A percentile compares a stretch with the other conserved stretches of the same genome.
phyloP scores from a whole-genome alignment of 352 stramenopile genomes.

The Phytophthora constricta region DNA sequence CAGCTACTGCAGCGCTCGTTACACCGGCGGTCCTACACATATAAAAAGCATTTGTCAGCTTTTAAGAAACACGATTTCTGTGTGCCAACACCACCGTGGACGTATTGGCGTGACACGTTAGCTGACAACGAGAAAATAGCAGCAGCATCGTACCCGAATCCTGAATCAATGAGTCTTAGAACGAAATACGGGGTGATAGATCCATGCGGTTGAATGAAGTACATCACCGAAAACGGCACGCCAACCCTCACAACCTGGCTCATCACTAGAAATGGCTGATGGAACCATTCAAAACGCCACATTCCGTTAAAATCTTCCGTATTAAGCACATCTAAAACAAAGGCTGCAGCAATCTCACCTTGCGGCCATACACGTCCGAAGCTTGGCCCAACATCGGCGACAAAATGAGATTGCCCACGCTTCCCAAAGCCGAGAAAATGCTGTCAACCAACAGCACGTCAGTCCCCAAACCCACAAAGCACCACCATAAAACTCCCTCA shows the following conservation, averaged over 20 bases:
- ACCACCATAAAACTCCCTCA: background rate
- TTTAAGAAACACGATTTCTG: background rate
- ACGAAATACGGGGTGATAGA: slow-evolving; percentile 71
- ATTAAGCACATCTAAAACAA: background rate
- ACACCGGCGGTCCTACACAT: slow-evolving; percentile 59
- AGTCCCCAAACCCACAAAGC: background rate
- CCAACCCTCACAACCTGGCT: slow-evolving; percentile 66
- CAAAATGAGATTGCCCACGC: slow-evolving; percentile 65
- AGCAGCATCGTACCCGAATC: slow-evolving; percentile 51
- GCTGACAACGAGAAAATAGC: no score
- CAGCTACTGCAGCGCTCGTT: slow-evolving; percentile 62
- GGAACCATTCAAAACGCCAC: background rate
- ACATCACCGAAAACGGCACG: slow-evolving; percentile 72
- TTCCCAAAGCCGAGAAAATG: slow-evolving; percentile 71
- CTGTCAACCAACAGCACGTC: slow-evolving; percentile 27
- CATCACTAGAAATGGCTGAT: slow-evolving; percentile 68
- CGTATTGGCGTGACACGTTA: no score
- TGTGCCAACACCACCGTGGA: background rate
- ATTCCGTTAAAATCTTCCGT: background rate
- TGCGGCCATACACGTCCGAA: slow-evolving; percentile 78
- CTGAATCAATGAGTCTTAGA: slow-evolving; percentile 57
- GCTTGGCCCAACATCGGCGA: slow-evolving; percentile 75
- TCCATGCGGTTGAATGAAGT: slow-evolving; percentile 60
- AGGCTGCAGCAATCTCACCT: slow-evolving; percentile 40
- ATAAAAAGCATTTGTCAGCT: slow-evolving; percentile 4